Percentiles rank a stretch among this genome's conserved stretches.
Evolutionary conservation across 441 rosid species (phyloP).

Genomic region (Euphorbia celastroides): DNA sequence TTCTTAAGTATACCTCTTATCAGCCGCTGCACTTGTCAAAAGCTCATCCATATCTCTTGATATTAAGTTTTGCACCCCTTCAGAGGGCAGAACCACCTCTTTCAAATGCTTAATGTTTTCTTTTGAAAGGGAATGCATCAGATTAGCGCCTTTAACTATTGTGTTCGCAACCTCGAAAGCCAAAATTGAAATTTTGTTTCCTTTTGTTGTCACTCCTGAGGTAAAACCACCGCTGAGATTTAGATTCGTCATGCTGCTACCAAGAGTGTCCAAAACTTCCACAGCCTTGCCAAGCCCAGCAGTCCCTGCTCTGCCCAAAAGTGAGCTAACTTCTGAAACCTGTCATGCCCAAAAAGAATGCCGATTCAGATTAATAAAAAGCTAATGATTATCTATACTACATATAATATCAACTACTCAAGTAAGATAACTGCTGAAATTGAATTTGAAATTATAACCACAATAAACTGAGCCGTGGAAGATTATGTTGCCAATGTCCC

Average conservation of each 20-base stretch:
- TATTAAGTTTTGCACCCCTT: slow-evolving; percentile 78
- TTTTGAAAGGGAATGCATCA: slow-evolving; percentile 84
- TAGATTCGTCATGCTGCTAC: slow-evolving; percentile 93
- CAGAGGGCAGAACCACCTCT: slow-evolving; percentile 84
- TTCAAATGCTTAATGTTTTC: slow-evolving; percentile 64
- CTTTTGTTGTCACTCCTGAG: slow-evolving; percentile 77
- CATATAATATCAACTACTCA: background rate
- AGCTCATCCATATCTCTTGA: slow-evolving; percentile 90
- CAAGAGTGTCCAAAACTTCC: slow-evolving; percentile 88
- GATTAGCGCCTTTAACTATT: slow-evolving; percentile 84
- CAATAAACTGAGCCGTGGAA: no score
- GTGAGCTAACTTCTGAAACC: slow-evolving; percentile 93
- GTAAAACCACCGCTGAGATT: slow-evolving; percentile 64
- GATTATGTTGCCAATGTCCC: background rate
- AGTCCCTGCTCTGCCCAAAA: slow-evolving; percentile 85
- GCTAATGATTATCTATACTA: background rate
- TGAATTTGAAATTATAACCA: no score
- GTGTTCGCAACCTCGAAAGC: slow-evolving; percentile 98
- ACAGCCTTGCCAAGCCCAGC: slow-evolving; percentile 86
- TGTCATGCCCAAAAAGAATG: slow-evolving; percentile 19
- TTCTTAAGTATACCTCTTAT: slow-evolving; percentile 63
- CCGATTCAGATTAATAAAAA: slow-evolving; percentile 3
- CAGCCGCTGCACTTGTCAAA: slow-evolving; percentile 68
- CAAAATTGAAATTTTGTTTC: slow-evolving; percentile 75
- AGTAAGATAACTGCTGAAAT: background rate